Evolutionary conservation across 2,329 filamentous ascomycete species (phyloP).

Genomic region (Calonectria ilicicola): DNA sequence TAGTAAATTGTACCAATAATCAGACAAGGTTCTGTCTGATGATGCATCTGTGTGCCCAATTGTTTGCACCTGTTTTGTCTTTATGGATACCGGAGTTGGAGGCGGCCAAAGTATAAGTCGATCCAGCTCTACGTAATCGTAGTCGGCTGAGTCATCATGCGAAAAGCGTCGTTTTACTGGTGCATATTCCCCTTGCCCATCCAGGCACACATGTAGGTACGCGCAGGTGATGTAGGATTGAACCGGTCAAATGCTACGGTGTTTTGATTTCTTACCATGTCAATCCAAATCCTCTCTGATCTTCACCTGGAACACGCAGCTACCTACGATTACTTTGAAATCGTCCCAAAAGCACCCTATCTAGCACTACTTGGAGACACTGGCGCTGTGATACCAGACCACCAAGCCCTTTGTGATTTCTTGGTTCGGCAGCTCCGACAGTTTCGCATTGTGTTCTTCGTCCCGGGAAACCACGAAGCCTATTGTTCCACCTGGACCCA

Average conservation of each 20-base stretch:
- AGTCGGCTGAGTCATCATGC: neutral
- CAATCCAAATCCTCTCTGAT: constrained; percentile 65
- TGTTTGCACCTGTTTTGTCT: too few relatives aligned
- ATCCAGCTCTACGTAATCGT: neutral
- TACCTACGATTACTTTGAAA: constrained; percentile 63
- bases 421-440: constrained; percentile 58
- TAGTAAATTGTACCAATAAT: constrained; percentile 49
- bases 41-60: neutral
- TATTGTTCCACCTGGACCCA: constrained; percentile 56
- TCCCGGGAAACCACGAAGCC: constrained; percentile 69
- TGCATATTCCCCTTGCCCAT: neutral
- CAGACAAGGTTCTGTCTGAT: constrained; percentile 22
- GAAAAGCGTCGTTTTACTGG: neutral
- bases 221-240: neutral
- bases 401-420: constrained; percentile 53
- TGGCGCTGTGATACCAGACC: constrained; percentile 55
- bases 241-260: neutral
- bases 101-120: neutral
- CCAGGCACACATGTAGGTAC: neutral
- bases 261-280: constrained; percentile 25
- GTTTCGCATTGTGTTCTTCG: constrained; percentile 63
- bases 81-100: neutral
- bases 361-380: constrained; percentile 70
- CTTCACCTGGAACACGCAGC: constrained; percentile 65
- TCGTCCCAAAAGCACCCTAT: constrained; percentile 59